phyloP scores from a whole-genome alignment of 2,329 filamentous ascomycete genomes.

The Fusarium illudens region DNA sequence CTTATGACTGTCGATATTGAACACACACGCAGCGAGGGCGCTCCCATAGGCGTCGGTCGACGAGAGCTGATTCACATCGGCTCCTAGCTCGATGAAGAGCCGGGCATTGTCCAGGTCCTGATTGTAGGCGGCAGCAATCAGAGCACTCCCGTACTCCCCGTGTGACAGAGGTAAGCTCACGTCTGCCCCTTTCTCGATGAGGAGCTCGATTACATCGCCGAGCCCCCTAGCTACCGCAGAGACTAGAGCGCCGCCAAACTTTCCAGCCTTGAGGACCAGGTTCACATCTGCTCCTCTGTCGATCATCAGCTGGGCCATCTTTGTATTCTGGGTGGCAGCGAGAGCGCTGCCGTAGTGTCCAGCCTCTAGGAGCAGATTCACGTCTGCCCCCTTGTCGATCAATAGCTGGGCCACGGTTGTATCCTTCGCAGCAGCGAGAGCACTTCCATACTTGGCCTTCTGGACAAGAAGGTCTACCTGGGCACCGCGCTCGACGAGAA shows the following conservation, averaged over 20 bases:
- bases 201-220: no score
- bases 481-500: not conserved
- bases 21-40: not conserved
- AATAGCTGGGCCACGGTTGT: not conserved
- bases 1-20: no score
- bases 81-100: not conserved
- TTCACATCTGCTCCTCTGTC: not conserved
- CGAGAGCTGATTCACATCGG: not conserved
- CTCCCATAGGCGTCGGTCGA: not conserved
- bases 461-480: not conserved
- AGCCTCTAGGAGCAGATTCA: not conserved
- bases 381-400: not conserved
- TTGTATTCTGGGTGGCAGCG: not conserved
- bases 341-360: not conserved
- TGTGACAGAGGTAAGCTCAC: not conserved
- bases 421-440: not conserved
- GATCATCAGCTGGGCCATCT: not conserved
- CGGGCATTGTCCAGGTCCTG: not conserved
- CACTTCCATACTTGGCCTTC: not conserved
- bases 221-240: not conserved
- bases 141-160: not conserved
- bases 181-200: not conserved
- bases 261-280: not conserved
- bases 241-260: not conserved
- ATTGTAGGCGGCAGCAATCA: not conserved